Conservation (phyloP, 495 filamentous ascomycete genomes). For the Penicillium egyptiacum region DNA sequence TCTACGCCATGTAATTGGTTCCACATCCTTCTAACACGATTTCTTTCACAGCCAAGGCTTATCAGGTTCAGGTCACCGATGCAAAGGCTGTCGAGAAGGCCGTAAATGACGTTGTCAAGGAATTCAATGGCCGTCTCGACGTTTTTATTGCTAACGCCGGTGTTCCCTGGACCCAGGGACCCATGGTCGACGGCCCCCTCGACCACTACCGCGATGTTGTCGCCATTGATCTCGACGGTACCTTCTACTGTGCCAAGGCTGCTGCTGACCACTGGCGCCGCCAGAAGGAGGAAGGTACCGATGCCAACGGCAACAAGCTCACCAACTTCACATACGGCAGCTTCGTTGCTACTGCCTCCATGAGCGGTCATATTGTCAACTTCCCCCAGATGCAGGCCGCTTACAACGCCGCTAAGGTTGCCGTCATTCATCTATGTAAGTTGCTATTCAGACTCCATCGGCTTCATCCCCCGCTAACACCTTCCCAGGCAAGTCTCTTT, state of each 20-base stretch:
- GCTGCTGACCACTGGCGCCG: constrained; percentile 69
- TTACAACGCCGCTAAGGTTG: constrained; percentile 89
- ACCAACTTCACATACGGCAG: constrained; percentile 66
- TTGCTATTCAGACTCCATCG: constrained; percentile 9
- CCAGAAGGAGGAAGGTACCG: constrained; percentile 65
- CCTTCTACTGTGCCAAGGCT: constrained; percentile 76
- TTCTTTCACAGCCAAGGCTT: constrained; percentile 63
- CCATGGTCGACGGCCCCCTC: constrained; percentile 63
- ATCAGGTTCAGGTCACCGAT: constrained; percentile 66
- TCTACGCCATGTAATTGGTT: neutral
- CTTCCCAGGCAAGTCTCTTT: constrained; percentile 62
- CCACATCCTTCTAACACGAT: neutral
- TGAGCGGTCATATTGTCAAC: constrained; percentile 85
- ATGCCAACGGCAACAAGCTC: constrained; percentile 64
- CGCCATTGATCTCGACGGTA: constrained; percentile 75
- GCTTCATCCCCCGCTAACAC: constrained; percentile 5
- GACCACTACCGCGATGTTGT: constrained; percentile 69
- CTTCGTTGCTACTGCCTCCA: constrained; percentile 77
- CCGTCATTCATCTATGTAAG: constrained; percentile 78
- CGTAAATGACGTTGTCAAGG: constrained; percentile 58
- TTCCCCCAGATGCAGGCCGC: constrained; percentile 81
- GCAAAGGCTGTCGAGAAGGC: constrained; percentile 57
- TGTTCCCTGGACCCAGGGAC: constrained; percentile 69
- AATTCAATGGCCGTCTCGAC: constrained; percentile 74
- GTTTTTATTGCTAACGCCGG: constrained; percentile 81